Evolutionary conservation across 1,284 basidiomycete genomes (phyloP).

Genomic region (Trichosporon sp.): DNA sequence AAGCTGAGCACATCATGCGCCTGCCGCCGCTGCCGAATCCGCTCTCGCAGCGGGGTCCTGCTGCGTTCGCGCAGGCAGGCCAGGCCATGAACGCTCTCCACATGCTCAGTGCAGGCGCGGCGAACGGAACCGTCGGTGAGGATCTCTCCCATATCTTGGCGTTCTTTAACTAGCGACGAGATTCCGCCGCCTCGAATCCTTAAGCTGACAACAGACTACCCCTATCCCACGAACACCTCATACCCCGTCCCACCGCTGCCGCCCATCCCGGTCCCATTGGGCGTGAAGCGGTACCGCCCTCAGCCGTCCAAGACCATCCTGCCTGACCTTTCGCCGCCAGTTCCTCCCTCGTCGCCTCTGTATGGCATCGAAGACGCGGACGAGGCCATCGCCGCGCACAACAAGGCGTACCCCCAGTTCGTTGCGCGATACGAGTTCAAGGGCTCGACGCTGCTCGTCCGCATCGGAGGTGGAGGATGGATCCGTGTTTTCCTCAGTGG

Average conservation of each 20-base stretch:
- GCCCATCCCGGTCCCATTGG: conserved; percentile 29
- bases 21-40: conserved; percentile 23
- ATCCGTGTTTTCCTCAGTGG: conserved; percentile 25
- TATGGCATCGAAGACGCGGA: not conserved
- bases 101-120: conserved; percentile 23
- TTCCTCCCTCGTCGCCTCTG: conserved; percentile 20
- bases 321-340: conserved; percentile 20
- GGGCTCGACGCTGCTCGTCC: conserved; percentile 25
- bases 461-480: conserved; percentile 14
- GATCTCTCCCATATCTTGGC: too few species aligned
- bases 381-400: conserved; percentile 22
- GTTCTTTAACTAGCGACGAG: too few species aligned
- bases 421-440: conserved; percentile 4
- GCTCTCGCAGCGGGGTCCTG: conserved; percentile 2
- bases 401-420: conserved; percentile 17
- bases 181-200: too few species aligned
- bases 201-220: conserved; percentile 27
- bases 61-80: not conserved
- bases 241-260: conserved; percentile 33
- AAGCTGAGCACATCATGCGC: conserved; percentile 18
- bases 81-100: conserved; percentile 25
- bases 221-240: conserved; percentile 28
- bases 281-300: conserved; percentile 16
- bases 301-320: not conserved
- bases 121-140: conserved; percentile 25